A percentile compares a stretch with the other conserved stretches of the same genome.
Evolutionary conservation across 1,139 yeast species (phyloP).

Genomic region (Casaregolazyma suthepensis): DNA sequence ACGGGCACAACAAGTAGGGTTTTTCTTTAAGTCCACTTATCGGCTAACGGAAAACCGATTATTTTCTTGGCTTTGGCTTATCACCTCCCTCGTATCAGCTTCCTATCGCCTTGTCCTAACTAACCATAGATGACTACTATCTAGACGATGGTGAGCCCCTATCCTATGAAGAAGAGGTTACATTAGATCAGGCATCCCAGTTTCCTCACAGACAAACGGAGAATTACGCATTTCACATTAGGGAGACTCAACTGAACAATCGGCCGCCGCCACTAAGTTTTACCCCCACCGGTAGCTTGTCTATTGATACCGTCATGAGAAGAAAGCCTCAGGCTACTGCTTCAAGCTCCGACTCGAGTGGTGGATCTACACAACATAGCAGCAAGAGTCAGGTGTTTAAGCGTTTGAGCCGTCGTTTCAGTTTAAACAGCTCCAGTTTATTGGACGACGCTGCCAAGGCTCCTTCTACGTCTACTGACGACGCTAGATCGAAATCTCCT

Average conservation of each 20-base stretch:
- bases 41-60: not conserved
- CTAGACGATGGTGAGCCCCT: conserved; percentile 20
- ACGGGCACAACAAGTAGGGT: not conserved
- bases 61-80: not conserved
- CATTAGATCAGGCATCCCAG: conserved; percentile 20
- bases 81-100: not conserved
- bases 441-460: not conserved
- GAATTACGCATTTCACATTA: conserved; percentile 14
- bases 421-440: not conserved
- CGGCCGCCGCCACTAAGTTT: conserved; percentile 11
- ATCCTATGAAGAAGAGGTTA: conserved; percentile 22
- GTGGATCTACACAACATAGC: conserved; percentile 2
- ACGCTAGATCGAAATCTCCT: not conserved
- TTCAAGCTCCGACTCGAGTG: not conserved
- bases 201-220: conserved; percentile 16
- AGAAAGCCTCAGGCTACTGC: not conserved
- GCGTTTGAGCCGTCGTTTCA: conserved; percentile 7
- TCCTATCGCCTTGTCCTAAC: not conserved
- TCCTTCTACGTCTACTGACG: not conserved
- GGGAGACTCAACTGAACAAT: conserved; percentile 1
- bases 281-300: conserved; percentile 18
- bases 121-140: conserved; percentile 3
- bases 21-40: not conserved
- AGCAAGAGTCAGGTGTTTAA: conserved; percentile 3
- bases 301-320: conserved; percentile 12